Percentiles rank a stretch among this genome's conserved stretches.
These are phyloP conservation scores for Oryza glaberrima DNA, from an alignment of 176 grass and related monocot species.

Conservation along the genomic window DNA sequence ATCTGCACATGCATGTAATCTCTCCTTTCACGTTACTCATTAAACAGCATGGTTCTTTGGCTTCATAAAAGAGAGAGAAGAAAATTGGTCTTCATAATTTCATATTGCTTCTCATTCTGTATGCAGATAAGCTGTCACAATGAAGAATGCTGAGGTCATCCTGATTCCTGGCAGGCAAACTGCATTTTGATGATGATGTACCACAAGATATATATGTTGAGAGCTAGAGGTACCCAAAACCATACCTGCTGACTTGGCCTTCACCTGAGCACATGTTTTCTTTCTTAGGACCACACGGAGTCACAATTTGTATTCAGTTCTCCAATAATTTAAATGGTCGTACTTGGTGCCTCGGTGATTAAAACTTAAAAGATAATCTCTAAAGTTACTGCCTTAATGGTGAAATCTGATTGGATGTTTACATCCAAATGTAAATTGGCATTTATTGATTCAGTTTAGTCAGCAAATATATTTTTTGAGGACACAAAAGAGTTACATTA, in stretches of 20 bases:
- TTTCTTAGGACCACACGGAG: conserved; percentile 19
- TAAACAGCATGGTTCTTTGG: neutral
- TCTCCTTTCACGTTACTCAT: conserved; percentile 27
- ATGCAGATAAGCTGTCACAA: conserved; percentile 24
- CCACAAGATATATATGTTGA: neutral
- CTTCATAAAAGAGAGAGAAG: neutral
- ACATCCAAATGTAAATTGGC: conserved; percentile 2
- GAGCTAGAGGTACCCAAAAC: conserved; percentile 32
- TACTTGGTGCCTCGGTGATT: neutral
- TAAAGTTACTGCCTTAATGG: neutral
- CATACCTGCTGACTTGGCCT: conserved; percentile 14
- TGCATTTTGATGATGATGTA: conserved; percentile 4
- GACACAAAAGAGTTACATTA: neutral
- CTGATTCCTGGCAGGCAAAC: neutral
- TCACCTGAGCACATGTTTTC: conserved; percentile 19
- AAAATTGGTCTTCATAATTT: neutral
- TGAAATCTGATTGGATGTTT: neutral
- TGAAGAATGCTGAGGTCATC: conserved; percentile 20
- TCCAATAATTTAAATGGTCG: neutral
- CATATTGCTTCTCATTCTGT: conserved; percentile 17
- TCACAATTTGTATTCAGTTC: neutral
- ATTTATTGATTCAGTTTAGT: neutral
- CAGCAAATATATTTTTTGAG: neutral
- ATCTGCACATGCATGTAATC: neutral
- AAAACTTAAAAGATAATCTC: neutral